A percentile compares a stretch with the other conserved stretches of the same genome.
phyloP scores from a whole-genome alignment of 1,284 basidiomycete species.

The Cryptococcus sp. region DNA sequence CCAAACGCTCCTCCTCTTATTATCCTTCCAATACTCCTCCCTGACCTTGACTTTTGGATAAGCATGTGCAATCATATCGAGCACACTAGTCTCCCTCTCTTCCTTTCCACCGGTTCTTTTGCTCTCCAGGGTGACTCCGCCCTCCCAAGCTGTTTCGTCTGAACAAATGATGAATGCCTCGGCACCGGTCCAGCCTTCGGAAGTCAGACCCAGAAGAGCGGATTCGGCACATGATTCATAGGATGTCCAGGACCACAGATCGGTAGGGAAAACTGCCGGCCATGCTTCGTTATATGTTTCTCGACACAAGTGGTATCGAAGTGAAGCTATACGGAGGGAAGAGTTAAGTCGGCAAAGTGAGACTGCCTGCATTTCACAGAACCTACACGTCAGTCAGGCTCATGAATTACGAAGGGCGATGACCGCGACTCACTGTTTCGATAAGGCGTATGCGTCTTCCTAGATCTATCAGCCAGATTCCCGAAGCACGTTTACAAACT shows the following conservation, averaged over 20 bases:
- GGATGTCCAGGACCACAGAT: slow-evolving; percentile 42
- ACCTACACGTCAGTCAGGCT: slow-evolving; percentile 12
- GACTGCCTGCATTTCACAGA: slow-evolving; percentile 44
- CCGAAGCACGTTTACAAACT: neutral
- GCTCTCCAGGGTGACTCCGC: slow-evolving; percentile 5
- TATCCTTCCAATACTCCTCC: slow-evolving; percentile 10
- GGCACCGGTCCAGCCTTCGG: slow-evolving; percentile 34
- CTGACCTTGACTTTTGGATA: neutral
- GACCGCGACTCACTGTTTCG: slow-evolving; percentile 31
- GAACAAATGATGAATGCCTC: slow-evolving; percentile 47
- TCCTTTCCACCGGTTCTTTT: slow-evolving; percentile 5
- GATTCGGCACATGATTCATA: slow-evolving; percentile 32
- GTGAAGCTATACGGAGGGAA: slow-evolving; percentile 39
- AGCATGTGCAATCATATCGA: slow-evolving; percentile 17
- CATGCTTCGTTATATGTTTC: slow-evolving; percentile 11
- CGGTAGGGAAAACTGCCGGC: slow-evolving; percentile 9
- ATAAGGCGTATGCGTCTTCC: slow-evolving; percentile 40
- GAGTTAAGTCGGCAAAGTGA: slow-evolving; percentile 35
- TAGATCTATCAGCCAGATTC: slow-evolving; percentile 7
- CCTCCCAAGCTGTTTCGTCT: slow-evolving; percentile 29
- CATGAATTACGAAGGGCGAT: neutral
- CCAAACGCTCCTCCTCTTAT: slow-evolving; percentile 31
- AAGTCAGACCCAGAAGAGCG: slow-evolving; percentile 35
- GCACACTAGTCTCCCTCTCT: slow-evolving; percentile 14
- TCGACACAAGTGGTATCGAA: slow-evolving; percentile 43